Percentiles rank a stretch among this genome's conserved stretches.
Evolutionary conservation across 352 stramenopile genomes (phyloP).

Genomic region (Phytophthora rubi): DNA sequence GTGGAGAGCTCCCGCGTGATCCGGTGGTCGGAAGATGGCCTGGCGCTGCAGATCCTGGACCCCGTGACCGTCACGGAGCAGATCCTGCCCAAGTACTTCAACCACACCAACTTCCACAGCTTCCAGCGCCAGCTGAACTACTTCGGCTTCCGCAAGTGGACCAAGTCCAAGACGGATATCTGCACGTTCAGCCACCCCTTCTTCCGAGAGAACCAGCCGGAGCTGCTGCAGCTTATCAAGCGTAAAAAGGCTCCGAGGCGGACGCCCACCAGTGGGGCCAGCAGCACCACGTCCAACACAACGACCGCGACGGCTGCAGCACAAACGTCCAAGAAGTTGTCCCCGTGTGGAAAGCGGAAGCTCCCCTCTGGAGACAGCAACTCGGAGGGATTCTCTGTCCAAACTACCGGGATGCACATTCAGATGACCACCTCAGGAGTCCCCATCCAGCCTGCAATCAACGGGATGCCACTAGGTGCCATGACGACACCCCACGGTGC

Average conservation of each 20-base stretch:
- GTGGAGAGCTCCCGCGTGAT: constrained; percentile 79
- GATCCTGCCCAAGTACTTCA: constrained; percentile 94
- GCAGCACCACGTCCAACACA: constrained; percentile 14
- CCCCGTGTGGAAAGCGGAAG: constrained; percentile 59
- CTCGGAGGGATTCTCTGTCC: constrained; percentile 20
- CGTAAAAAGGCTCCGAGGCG: constrained; percentile 77
- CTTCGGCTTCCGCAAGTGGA: constrained; percentile 75
- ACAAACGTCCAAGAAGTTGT: constrained; percentile 41
- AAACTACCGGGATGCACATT: constrained; percentile 40
- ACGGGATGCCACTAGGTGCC: constrained; percentile 38
- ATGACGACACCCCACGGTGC: constrained; percentile 44
- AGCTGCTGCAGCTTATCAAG: constrained; percentile 81
- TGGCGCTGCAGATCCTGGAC: constrained; percentile 81
- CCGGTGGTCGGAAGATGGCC: constrained; percentile 73
- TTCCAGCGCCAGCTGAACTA: constrained; percentile 94
- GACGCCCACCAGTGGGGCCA: constrained; percentile 21
- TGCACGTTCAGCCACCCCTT: constrained; percentile 88
- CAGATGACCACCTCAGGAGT: constrained; percentile 37
- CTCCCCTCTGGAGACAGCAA: constrained; percentile 26
- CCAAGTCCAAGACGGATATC: constrained; percentile 74
- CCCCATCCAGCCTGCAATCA: constrained; percentile 44
- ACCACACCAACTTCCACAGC: constrained; percentile 93
- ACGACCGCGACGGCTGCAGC: constrained; percentile 11
- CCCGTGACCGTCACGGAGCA: constrained; percentile 67
- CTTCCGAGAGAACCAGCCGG: constrained; percentile 76